Percentiles rank a stretch among this genome's conserved stretches.
Conservation (phyloP, 257 asterid species). For the Mitragyna speciosa region DNA sequence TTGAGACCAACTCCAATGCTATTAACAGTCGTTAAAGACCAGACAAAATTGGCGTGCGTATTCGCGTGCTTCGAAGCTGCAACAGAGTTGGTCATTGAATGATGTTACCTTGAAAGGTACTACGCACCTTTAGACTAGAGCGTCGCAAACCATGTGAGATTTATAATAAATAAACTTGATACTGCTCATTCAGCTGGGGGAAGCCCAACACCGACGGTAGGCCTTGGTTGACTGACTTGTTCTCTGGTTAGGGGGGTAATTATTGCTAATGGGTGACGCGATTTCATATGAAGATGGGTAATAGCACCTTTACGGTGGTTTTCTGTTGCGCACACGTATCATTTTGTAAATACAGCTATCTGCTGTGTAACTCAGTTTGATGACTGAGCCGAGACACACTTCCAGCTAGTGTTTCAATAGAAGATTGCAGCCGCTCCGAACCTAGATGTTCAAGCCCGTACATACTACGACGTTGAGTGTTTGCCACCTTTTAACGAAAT, state of each 20-base stretch:
- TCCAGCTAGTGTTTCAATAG: not conserved
- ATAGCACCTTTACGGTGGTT: too few species aligned
- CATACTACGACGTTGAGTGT: not conserved
- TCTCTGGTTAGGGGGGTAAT: not conserved
- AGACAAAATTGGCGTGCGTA: not conserved
- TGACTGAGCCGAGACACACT: not conserved
- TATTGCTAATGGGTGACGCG: not conserved
- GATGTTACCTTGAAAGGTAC: not conserved
- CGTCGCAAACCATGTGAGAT: not conserved
- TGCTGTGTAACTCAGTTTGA: not conserved
- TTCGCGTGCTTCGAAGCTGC: not conserved
- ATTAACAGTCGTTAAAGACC: not conserved
- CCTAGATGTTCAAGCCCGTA: too few species aligned
- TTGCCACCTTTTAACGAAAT: not conserved
- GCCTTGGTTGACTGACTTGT: not conserved
- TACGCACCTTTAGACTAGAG: not conserved
- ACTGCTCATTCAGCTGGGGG: not conserved
- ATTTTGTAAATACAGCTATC: not conserved
- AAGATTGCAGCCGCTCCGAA: not conserved
- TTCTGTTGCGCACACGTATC: not conserved
- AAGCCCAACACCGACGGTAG: not conserved
- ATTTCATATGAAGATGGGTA: not conserved
- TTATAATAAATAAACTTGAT: not conserved
- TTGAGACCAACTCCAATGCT: not conserved
- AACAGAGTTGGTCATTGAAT: not conserved